A percentile compares a stretch with the other conserved stretches of the same genome.
phyloP scores from a whole-genome alignment of 2,329 filamentous ascomycete species.

The Microdochium paspali region DNA sequence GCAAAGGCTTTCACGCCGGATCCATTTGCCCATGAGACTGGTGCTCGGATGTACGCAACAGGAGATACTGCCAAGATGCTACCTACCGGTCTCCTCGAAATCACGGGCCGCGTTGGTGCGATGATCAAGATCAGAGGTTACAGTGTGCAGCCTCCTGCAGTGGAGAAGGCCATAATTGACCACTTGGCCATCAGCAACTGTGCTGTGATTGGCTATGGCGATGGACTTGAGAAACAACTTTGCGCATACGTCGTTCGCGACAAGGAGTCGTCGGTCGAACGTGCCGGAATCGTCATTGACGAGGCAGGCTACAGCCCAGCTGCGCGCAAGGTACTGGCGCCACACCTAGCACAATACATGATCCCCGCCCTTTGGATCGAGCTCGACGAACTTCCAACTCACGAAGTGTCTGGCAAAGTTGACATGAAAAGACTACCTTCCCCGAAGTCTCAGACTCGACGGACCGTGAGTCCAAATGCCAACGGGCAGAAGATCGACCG shows the following conservation, averaged over 20 bases:
- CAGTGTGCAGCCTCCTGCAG: conserved; percentile 67
- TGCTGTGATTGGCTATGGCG: conserved; percentile 64
- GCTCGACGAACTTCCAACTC: conserved; percentile 60
- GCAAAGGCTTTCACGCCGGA: conserved; percentile 62
- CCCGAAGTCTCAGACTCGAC: conserved; percentile 27
- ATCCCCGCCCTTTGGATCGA: conserved; percentile 71
- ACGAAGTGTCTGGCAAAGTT: conserved; percentile 71
- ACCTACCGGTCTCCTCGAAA: conserved; percentile 60
- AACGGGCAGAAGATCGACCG: conserved; percentile 35
- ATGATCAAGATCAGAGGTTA: conserved; percentile 80
- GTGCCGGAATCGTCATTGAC: conserved; percentile 56
- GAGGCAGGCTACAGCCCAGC: conserved; percentile 62
- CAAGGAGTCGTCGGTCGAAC: conserved; percentile 44
- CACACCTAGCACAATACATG: conserved; percentile 73
- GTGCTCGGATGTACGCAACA: conserved; percentile 64
- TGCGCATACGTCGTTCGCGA: conserved; percentile 71
- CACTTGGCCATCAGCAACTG: conserved; percentile 63
- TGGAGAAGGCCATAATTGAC: conserved; percentile 62
- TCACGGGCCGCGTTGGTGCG: conserved; percentile 64
- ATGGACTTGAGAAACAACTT: conserved; percentile 65
- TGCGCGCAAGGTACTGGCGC: conserved; percentile 54
- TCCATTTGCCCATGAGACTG: conserved; percentile 48
- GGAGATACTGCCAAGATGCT: conserved; percentile 62
- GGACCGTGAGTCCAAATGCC: conserved; percentile 14
- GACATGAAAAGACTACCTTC: conserved; percentile 63